Evolutionary conservation across 495 filamentous ascomycete species (phyloP), one percentile per base, ranked within the genome.

Genomic region (Pseudevernia furfuracea): DNA sequence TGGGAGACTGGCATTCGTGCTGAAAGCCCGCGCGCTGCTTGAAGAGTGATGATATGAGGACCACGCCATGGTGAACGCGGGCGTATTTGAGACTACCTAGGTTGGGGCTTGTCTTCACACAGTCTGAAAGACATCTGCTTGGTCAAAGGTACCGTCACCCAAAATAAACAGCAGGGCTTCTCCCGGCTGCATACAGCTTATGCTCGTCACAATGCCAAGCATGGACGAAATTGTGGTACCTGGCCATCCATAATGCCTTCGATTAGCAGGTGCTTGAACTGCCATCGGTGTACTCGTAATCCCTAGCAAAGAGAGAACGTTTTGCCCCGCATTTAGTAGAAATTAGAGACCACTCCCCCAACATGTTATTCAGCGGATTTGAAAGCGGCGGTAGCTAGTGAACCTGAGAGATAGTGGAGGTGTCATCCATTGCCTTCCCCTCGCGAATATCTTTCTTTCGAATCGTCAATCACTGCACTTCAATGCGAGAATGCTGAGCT

Each of bases 1-100:
- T 59, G 62, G 55, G 53, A 64, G 28, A 38, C 41, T 2, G 62
- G 55, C 5, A 23, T 58, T 8, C n/a, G 38, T 57, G 48, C 61
- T 32, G 55, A 64, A 25, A 64, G 62, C 34, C 55, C 62, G 9
- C 39, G 28, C 25, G 53, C 62, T 48, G 55, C 62, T 41, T 64
- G 53, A 23, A 32, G 43, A 38, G n/a, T 21, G 30, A 34, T 11
- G 14, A 37, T 37, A 30, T 37, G 30, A 39, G 30, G 11, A 38
- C 21, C 43, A 48, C 39, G 14, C 34, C n/a, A 17, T n/a, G 30
- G 28, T 32, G 28, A 34, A 3, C 0, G 19, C 15, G 14, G 12
- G 23, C n/a, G 12, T 17, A 10, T 23, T 36, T 21, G 10, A 8
- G 23, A 49, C 23, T 28, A n/a, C n/a, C n/a, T n/a, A 28, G 46